A percentile compares a stretch with the other conserved stretches of the same genome.
phyloP scores from a whole-genome alignment of 2,329 filamentous ascomycete species.

The Amauroascus niger region DNA sequence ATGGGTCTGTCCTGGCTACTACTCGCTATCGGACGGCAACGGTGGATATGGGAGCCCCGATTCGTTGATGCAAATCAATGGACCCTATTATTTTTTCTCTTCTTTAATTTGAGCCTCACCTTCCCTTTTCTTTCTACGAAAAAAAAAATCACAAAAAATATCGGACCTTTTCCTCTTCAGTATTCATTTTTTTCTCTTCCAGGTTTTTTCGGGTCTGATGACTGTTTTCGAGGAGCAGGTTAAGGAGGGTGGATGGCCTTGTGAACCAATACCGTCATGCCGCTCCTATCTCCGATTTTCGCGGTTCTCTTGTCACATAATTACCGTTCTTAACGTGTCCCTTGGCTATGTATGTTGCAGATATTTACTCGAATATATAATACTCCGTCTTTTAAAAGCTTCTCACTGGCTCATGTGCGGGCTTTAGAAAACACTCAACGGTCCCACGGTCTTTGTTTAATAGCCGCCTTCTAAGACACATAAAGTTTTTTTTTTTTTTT shows the following conservation, averaged over 20 bases:
- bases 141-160: too few species aligned
- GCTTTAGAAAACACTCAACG: too few species aligned
- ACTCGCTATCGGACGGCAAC: conserved; percentile 2
- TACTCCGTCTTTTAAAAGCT: too few species aligned
- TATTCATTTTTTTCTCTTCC: too few species aligned
- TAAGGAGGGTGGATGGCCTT: not conserved
- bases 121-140: too few species aligned
- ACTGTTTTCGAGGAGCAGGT: not conserved
- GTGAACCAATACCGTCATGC: not conserved
- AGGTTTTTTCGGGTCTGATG: too few species aligned
- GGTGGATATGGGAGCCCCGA: not conserved
- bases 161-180: too few species aligned
- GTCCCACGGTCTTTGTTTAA: too few species aligned
- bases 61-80: not conserved
- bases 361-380: not conserved
- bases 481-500: too few species aligned
- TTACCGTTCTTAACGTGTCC: not conserved
- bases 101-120: not conserved
- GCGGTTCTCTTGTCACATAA: not conserved
- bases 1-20: not conserved
- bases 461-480: too few species aligned
- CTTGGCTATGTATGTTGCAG: not conserved
- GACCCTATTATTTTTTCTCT: not conserved
- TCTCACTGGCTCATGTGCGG: too few species aligned
- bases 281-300: not conserved